Evolutionary conservation across 108 stramenopile species (phyloP), one percentile per base, ranked within the genome.

Genomic region (Asterionellopsis glacialis): DNA sequence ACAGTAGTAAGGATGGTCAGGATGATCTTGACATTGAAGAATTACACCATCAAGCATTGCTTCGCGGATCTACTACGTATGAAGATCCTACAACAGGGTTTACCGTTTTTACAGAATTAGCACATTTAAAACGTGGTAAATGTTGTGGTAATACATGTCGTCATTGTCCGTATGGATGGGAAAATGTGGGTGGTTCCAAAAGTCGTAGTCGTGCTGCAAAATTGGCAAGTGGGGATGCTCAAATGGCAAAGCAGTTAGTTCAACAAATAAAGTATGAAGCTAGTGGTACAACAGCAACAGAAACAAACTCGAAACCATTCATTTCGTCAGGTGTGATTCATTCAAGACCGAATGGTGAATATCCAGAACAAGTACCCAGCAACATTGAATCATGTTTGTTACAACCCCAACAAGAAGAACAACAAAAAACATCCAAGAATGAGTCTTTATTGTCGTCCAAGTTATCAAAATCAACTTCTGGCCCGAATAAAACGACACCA

Each of bases 81-180:
- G 65, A 75, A 23, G 96, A 97, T 64, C 95, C 96, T 13, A 54
- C 54, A 10, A 95, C 93, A 10, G 96, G 95, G 10, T 97, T 89
- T 75, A 80, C 59, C 7, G 91, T 93, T 41, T 95, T 95, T 75
- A 97, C 96, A 0, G 83, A 88, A 62, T 33, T 82, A 10, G 62
- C 81, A 1, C 94, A 93, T 67, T 72, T 77, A 51, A 74, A 79
- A 54, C 79, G 95, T 43, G 96, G 95, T 12, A 82, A 57, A 39
- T 97, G 96, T 64, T 97, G 96, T 72, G 96, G 96, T 13, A 80
- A 78, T 55, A 69, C 65, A 14, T 97, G 96, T 74, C 87, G 94
- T 16, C 96, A 96, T 65, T 96, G 96, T 73, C 94, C 94, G 15
- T 96, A 84, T 55, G 95, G 93, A 14, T 91, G 84, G 74, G 76